A percentile compares a stretch with the other conserved stretches of the same genome.
Evolutionary conservation across 805 yeast species (phyloP).

Genomic region (Pichia kluyveri): DNA sequence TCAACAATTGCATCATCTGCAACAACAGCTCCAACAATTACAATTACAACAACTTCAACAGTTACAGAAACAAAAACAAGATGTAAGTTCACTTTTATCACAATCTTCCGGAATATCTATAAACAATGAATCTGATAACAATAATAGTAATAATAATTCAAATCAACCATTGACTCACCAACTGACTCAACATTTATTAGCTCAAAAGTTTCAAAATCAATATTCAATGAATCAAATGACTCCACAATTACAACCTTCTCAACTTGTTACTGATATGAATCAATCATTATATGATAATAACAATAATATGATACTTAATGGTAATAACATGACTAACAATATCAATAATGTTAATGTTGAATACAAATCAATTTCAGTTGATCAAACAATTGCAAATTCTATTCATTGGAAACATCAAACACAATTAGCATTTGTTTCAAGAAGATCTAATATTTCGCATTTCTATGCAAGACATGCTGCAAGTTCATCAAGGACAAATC

Average conservation of each 20-base stretch:
- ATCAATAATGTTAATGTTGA: background rate
- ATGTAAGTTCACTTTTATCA: conserved; percentile 8
- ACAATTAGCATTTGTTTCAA: conserved; percentile 62
- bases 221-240: conserved; percentile 16
- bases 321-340: too few relatives aligned
- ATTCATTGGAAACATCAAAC: conserved; percentile 72
- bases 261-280: conserved; percentile 19
- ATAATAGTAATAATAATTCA: conserved; percentile 7
- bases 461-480: conserved; percentile 82
- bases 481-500: conserved; percentile 44
- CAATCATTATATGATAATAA: conserved; percentile 1
- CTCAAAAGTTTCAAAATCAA: conserved; percentile 19
- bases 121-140: background rate
- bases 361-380: conserved; percentile 23
- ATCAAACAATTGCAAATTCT: conserved; percentile 28
- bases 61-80: conserved; percentile 9
- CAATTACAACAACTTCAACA: conserved; percentile 20
- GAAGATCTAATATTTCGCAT: conserved; percentile 59
- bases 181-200: conserved; percentile 25
- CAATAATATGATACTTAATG: too few relatives aligned
- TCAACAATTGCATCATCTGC: conserved; percentile 14
- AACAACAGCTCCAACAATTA: conserved; percentile 18
- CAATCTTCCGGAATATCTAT: conserved; percentile 13
- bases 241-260: conserved; percentile 20
- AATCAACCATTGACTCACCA: conserved; percentile 21